Evolutionary conservation across 306 rosid species (phyloP).

Genomic region (Gastrolobium bilobum): DNA sequence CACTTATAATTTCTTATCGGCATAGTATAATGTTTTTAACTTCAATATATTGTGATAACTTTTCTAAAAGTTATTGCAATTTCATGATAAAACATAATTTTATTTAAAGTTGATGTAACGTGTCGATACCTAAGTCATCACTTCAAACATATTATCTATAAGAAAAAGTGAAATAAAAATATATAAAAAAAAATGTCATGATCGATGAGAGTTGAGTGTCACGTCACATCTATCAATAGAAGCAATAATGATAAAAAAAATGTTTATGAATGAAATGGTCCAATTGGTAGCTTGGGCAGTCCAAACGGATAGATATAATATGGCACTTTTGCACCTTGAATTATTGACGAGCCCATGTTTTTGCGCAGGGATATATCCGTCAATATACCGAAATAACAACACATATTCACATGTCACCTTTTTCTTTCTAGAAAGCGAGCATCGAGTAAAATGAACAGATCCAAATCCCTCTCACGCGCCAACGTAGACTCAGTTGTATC

Average conservation of each 20-base stretch:
- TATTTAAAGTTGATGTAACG: background rate
- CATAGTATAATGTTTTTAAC: no score
- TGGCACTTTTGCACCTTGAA: constrained; percentile 33
- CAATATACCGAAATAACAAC: background rate
- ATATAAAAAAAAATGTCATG: background rate
- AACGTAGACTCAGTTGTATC: constrained; percentile 54
- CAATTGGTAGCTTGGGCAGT: constrained; percentile 35
- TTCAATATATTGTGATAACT: no score
- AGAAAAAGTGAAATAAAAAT: constrained; percentile 21
- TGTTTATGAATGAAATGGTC: constrained; percentile 42
- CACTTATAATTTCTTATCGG: no score
- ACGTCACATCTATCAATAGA: constrained; percentile 30
- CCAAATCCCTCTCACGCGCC: constrained; percentile 57
- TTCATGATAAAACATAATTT: background rate
- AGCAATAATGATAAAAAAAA: constrained; percentile 38
- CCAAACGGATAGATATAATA: background rate
- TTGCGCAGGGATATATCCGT: constrained; percentile 39
- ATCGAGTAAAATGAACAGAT: constrained; percentile 37
- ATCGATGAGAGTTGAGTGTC: constrained; percentile 40
- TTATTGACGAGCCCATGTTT: background rate
- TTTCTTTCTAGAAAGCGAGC: constrained; percentile 49
- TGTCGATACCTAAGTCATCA: constrained; percentile 18
- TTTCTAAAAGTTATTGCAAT: no score
- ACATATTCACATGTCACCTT: background rate
- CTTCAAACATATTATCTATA: background rate